Evolutionary conservation across 805 yeast genomes (phyloP), one percentile per base, ranked within the genome.

Genomic region (Nakazawaea pomicola): DNA sequence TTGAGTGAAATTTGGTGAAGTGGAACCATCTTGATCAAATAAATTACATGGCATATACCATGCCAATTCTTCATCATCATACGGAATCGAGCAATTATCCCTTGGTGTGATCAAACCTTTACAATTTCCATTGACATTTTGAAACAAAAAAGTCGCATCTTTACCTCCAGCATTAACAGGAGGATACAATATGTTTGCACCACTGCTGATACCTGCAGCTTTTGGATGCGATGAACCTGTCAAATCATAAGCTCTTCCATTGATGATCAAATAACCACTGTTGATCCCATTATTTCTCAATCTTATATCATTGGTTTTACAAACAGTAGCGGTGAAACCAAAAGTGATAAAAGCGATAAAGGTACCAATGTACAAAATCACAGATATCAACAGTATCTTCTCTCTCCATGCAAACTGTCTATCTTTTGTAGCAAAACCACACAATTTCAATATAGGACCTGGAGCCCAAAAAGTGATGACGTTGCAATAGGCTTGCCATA

Each of bases 351-450:
- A 93, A 1, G 95, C 96, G 29, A 89, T 83, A 39, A 83, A 58
- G 0, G 86, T 78, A 41, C 93, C 97, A 34, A 85, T 64, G 50
- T 74, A 72, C 15, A 83, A 48, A 51, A 91, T 89, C 41, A 89
- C 70, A 1, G 93, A 72, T 33, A 91, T 68, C 33, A 93, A 69
- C 1, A 88, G 98, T 41, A 90, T 83, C 56, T 91, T 91, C 56
- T 93, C 99, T 55, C 99, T 75, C 99, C 99, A 93, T 0, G 98
- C 98, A 68, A 79, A 78, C 57, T 90, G 97, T 45, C 95, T 77
- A 33, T 80, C 90, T 50, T 78, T 77, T 16, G 83, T 78, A 25
- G 74, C 73, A 73, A 91, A 72, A 3, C 98, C 98, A 61, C 78
- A 83, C 33, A 85, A 59, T 33, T 65, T 65, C 52, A 89, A 62